Evolutionary conservation across 2,329 filamentous ascomycete genomes (phyloP), one percentile per base, ranked within the genome.

Genomic region (Pseudogymnoascus sp.): DNA sequence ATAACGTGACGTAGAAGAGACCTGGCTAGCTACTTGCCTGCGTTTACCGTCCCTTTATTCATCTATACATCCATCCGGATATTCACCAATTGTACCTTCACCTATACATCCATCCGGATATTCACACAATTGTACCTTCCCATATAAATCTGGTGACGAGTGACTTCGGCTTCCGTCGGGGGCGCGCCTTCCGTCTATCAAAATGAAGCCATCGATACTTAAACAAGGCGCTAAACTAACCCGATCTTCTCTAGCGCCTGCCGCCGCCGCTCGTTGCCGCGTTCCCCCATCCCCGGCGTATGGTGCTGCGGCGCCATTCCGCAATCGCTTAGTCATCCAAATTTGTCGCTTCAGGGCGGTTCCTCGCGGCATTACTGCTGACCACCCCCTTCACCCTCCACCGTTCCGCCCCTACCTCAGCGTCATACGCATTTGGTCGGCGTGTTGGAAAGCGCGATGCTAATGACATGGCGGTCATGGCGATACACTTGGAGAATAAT

Each of bases 361-460:
- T 47, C 39, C 11, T 47, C 39, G 2, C 39, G 39, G 39, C 39
- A 47, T 47, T 47, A 47, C 22, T 16, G 38, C 39, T 28, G 39
- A 47, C 39, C 39, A 47, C 39, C 20, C 20, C 25, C 39, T 25
- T 25, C 20, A 20, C 39, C 20, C 25, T 12, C 20, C 20, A 47
- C 20, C 12, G 20, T 47, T 47, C 39, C 39, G 39, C 39, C 20
- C 39, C 39, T 47, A 25, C 39, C 39, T 47, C 39, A 47, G 20
- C 39, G 39, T 47, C 39, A 47, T 47, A 34, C 39, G 57, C 70
- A 66, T 62, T 70, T 69, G 38, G 54, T 43, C 25, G 58, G 59
- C 37, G 64, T 73, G 68, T 54, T 75, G 67, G 8, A 59, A 20
- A 60, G 61, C 14, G n/a, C 64, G 6, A 76, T 65, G 61, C 70